Base-by-base conservation (phyloP, 306 rosid species). In the Begonia fuchsioides region DNA sequence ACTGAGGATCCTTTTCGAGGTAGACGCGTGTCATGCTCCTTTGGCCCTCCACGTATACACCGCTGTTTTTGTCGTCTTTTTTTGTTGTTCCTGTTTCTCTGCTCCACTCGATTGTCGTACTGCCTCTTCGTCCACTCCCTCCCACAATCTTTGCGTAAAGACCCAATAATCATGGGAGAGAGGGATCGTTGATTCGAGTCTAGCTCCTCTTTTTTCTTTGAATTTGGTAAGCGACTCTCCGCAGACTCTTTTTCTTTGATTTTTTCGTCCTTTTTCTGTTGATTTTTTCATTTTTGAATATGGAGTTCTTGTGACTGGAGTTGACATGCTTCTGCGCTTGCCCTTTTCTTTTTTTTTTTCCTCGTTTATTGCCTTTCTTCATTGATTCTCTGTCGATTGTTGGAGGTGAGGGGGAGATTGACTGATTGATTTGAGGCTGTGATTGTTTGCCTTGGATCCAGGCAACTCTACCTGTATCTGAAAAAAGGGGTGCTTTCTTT, bases 371-470 rank as follows among this genome's bases (percentile, higher is more conserved):
- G 10, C 19, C 40, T 65, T 58, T 20, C 13, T 70, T 52, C 65
- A 56, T 74, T 64, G 41, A 56, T 68, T 38, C 8, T 72, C 57
- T 54, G 40, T 53, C 53, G 62, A 69, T 55, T 60, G 63, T 67
- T 69, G 63, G 65, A 39, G 59, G 56, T 72, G 43, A 68, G 43
- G 35, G 44, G 48, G 57, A 49, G 50, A 53, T 26, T 17, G 53
- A 71, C 61, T 67, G 53, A 65, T 59, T 66, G 58, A 50, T 59
- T 66, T 59, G 77, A 69, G 79, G 79, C 67, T 48, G 59, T 59
- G 73, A 65, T 71, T 73, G 49, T 63, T 87, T 87, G 83, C 96
- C 94, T 76, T 74, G 78, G 96, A 80, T 87, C 92, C 87, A 76
- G 94, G 94, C 67, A 83, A 83, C 71, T 71, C 75, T 39, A 54